phyloP scores from a whole-genome alignment of 2,329 filamentous ascomycete genomes.

The Cladobotryum protrusum region DNA sequence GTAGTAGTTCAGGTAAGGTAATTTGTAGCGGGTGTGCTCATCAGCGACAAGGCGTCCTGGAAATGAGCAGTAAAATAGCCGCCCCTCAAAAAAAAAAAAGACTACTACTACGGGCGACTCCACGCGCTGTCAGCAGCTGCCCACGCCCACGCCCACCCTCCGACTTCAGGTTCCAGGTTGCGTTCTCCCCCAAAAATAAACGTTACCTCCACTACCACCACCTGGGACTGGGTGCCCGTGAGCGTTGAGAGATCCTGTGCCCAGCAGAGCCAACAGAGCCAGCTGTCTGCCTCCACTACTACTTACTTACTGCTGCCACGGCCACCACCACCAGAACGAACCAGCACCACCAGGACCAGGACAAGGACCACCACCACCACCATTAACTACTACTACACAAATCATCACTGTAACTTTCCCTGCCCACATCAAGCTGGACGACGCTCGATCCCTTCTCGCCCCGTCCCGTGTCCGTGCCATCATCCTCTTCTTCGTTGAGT shows the following conservation, averaged over 20 bases:
- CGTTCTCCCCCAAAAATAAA: not conserved
- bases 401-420: not conserved
- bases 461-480: slow-evolving; percentile 1
- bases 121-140: slow-evolving; percentile 11
- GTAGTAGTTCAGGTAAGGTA: not conserved
- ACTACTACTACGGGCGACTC: slow-evolving; percentile 7
- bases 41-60: slow-evolving; percentile 10
- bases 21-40: slow-evolving; percentile 1
- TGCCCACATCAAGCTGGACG: not conserved
- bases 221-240: no score
- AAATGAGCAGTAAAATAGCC: slow-evolving; percentile 12
- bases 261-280: slow-evolving; percentile 10
- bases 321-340: slow-evolving; percentile 2
- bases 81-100: slow-evolving; percentile 10
- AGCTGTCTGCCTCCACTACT: slow-evolving; percentile 7
- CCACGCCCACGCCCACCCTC: slow-evolving; percentile 4
- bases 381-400: no score
- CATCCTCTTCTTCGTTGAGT: not conserved
- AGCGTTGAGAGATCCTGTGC: not conserved
- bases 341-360: not conserved
- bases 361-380: not conserved
- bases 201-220: no score
- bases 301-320: not conserved
- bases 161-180: no score
- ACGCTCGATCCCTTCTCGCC: not conserved